Evolutionary conservation across 75 land plant genomes (phyloP).

Genomic region (Selaginella moellendorffii): DNA sequence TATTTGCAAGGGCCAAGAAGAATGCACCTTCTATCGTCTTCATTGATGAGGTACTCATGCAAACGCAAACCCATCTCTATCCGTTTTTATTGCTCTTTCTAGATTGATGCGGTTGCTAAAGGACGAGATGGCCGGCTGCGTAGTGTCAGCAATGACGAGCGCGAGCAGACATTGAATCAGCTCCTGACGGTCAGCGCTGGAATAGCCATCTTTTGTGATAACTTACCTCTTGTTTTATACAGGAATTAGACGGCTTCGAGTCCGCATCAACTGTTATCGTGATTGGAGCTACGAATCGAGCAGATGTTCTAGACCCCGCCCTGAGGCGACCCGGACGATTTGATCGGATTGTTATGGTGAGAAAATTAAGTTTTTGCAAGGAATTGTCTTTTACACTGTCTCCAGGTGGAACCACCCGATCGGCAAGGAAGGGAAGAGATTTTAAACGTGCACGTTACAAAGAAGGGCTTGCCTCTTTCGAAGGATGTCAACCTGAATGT

Average conservation of each 20-base stretch:
- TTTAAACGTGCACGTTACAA: slow-evolving; percentile 67
- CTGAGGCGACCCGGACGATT: slow-evolving; percentile 97
- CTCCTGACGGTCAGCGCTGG: slow-evolving; percentile 45
- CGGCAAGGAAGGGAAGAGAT: slow-evolving; percentile 82
- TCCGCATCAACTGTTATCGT: slow-evolving; percentile 92
- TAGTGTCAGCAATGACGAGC: slow-evolving; percentile 92
- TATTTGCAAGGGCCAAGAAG: slow-evolving; percentile 95
- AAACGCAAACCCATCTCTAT: background rate
- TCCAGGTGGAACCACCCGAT: slow-evolving; percentile 92
- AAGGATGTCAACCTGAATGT: slow-evolving; percentile 57
- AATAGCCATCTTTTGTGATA: background rate
- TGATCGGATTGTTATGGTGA: slow-evolving; percentile 90
- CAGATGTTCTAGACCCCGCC: slow-evolving; percentile 96
- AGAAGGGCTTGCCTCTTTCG: slow-evolving; percentile 77
- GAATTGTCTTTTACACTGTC: background rate
- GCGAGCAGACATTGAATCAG: slow-evolving; percentile 95
- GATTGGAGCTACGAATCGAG: slow-evolving; percentile 92
- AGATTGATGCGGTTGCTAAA: slow-evolving; percentile 99
- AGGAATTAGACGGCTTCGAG: slow-evolving; percentile 99
- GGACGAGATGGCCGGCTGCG: slow-evolving; percentile 95
- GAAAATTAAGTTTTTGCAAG: background rate
- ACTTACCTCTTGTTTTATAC: background rate
- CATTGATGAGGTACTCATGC: slow-evolving; percentile 68
- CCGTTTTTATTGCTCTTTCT: slow-evolving; percentile 5
- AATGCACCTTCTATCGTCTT: slow-evolving; percentile 98